Evolutionary conservation across 352 stramenopile species (phyloP), one percentile per base, ranked within the genome.

Genomic region (Pythium dissotocum): DNA sequence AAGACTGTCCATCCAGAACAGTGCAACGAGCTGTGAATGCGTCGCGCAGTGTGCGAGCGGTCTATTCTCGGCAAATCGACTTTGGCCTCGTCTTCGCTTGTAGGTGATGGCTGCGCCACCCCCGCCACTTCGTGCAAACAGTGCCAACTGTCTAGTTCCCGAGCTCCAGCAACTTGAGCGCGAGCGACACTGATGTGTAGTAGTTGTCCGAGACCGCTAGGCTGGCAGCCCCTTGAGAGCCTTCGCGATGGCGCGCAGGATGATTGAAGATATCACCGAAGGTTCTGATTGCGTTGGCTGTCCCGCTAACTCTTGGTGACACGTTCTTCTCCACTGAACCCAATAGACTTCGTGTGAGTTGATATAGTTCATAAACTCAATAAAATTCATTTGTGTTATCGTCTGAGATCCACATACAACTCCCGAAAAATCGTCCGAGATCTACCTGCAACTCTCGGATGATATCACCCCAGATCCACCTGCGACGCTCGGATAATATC

Each of bases 101-200:
- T 63, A 78, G 18, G 68, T 38, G 18, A 73, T 69, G 0, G 30
- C 2, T 5, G 63, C 58, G 44, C 61, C 67, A 38, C 57, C 70
- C 3, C 68, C 68, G 0, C 73, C 21, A 2, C 65, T 70, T 67
- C 0, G 33, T 70, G 1, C 69, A 58, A 0, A 69, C 38, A 1
- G 64, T 73, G 12, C 61, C 68, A n/a, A 73, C 61, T 13, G 71
- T 53, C 30, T 73, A 75, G 0, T 24, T 24, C 21, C 21, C 21
- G 21, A 24, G 21, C 16, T 52, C 32, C 2, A 73, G 24, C 4
- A 76, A 24, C 35, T 67, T 69, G 0, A 67, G 26, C 3, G 46
- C 72, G 57, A 75, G 53, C 40, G 33, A 38, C 6, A 38, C 33
- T 10, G 33, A 38, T 6, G 6, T 38, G 33, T 38, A 38, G 57